phyloP scores from a whole-genome alignment of 495 filamentous ascomycete genomes.

The Penicillium tannophilum region DNA sequence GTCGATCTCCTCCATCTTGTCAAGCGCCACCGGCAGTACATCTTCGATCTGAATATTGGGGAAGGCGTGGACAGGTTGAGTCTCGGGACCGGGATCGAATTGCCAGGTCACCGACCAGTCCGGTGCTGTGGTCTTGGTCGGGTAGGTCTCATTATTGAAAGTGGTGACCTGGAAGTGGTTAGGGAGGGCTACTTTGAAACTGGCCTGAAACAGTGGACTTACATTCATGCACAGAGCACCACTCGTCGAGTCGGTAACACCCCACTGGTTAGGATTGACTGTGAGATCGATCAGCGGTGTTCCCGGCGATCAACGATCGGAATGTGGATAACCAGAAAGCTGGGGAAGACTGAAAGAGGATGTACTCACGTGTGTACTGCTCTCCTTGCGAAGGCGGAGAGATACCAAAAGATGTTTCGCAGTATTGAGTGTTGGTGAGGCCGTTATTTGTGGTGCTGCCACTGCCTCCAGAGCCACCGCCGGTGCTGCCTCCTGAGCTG shows the following conservation, averaged over 20 bases:
- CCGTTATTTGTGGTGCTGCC: slow-evolving; percentile 18
- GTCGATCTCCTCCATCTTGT: slow-evolving; percentile 23
- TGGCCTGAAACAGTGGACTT: slow-evolving; percentile 6
- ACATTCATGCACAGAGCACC: slow-evolving; percentile 35
- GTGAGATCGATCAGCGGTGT: slow-evolving; percentile 4
- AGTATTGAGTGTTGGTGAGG: slow-evolving; percentile 22
- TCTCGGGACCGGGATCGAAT: slow-evolving; percentile 25
- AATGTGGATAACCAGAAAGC: neutral
- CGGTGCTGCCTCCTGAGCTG: slow-evolving; percentile 18
- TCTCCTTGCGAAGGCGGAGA: slow-evolving; percentile 25
- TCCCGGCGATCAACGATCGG: slow-evolving; percentile 9
- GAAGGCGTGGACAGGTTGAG: slow-evolving; percentile 40
- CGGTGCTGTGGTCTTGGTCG: slow-evolving; percentile 33
- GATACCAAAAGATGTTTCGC: slow-evolving; percentile 29
- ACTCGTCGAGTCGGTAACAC: slow-evolving; percentile 15
- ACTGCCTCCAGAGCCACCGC: slow-evolving; percentile 17
- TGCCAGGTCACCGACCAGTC: slow-evolving; percentile 42
- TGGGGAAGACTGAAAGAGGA: neutral
- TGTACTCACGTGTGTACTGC: slow-evolving; percentile 28
- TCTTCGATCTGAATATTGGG: slow-evolving; percentile 37
- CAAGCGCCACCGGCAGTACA: slow-evolving; percentile 27
- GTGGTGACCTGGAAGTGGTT: slow-evolving; percentile 32
- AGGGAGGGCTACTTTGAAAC: slow-evolving; percentile 1
- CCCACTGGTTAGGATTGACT: slow-evolving; percentile 43
- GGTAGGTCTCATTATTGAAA: slow-evolving; percentile 38